Conservation (phyloP, 805 yeast species). For the Yarrowia sp. region DNA sequence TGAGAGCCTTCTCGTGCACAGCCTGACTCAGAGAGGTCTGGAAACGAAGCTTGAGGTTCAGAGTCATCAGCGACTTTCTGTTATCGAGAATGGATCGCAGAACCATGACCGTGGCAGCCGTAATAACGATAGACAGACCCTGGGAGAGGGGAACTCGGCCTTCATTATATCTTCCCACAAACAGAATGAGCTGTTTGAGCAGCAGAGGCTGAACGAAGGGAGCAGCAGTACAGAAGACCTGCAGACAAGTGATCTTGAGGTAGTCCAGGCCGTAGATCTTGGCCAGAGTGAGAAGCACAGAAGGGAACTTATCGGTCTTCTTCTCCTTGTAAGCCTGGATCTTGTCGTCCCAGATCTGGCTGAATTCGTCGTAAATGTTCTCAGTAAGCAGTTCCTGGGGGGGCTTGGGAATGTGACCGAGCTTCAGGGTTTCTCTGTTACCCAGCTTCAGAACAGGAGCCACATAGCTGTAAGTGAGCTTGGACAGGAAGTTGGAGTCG, state of each 20-base stretch:
- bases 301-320: constrained; percentile 24
- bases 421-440: neutral
- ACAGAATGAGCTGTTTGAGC: constrained; percentile 52
- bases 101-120: constrained; percentile 77
- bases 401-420: constrained; percentile 14
- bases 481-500: constrained; percentile 7
- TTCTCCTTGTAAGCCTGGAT: constrained; percentile 1
- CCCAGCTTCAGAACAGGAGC: neutral
- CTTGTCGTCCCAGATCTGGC: constrained; percentile 49
- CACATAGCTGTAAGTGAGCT: constrained; percentile 15
- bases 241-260: constrained; percentile 55
- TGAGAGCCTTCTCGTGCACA: constrained; percentile 73
- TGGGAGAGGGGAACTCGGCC: constrained; percentile 62
- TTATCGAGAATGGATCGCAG: constrained; percentile 76
- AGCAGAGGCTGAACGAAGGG: constrained; percentile 56
- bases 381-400: constrained; percentile 48
- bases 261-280: constrained; percentile 55
- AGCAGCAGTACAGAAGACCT: constrained; percentile 54
- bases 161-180: constrained; percentile 58
- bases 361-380: constrained; percentile 46
- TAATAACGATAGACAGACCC: constrained; percentile 76
- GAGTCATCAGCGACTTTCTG: constrained; percentile 76
- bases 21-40: constrained; percentile 67
- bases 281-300: constrained; percentile 43
- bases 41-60: constrained; percentile 73